phyloP scores from a whole-genome alignment of 192 early-diverging fungal species.

The Coemansia sp. region DNA sequence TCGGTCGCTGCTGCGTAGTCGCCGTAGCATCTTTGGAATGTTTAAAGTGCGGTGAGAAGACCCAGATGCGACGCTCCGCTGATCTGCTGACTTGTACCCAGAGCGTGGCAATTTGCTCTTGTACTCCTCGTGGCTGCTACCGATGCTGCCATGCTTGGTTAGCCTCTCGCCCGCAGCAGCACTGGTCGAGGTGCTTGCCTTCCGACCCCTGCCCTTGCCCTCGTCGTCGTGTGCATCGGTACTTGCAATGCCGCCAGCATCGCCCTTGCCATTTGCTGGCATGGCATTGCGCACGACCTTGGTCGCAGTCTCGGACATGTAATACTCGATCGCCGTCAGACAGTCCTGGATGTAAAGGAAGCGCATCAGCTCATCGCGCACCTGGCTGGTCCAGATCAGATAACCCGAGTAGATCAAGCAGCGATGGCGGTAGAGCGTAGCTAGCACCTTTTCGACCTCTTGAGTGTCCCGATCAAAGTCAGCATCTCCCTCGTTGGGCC shows the following conservation, averaged over 20 bases:
- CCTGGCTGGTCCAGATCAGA: slow-evolving; percentile 79
- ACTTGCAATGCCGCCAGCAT: not conserved
- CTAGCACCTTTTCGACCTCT: slow-evolving; percentile 50
- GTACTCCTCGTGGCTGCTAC: not conserved
- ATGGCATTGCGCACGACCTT: slow-evolving; percentile 71
- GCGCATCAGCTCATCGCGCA: slow-evolving; percentile 79
- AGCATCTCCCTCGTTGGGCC: slow-evolving; percentile 1
- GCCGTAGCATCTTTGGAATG: slow-evolving; percentile 33
- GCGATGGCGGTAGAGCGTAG: slow-evolving; percentile 63
- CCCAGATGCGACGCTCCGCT: slow-evolving; percentile 24
- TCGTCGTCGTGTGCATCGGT: not conserved
- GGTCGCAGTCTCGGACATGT: slow-evolving; percentile 77
- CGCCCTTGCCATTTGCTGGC: slow-evolving; percentile 7
- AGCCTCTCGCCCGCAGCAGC: not conserved
- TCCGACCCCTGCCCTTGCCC: not conserved
- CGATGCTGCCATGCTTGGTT: not conserved
- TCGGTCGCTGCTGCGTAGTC: slow-evolving; percentile 33
- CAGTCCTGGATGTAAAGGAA: slow-evolving; percentile 71
- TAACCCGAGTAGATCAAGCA: slow-evolving; percentile 84
- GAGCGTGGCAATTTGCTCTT: not conserved
- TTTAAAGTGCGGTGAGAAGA: slow-evolving; percentile 29
- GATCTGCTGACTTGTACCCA: slow-evolving; percentile 13
- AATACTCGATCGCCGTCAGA: slow-evolving; percentile 71
- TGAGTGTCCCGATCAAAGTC: slow-evolving; percentile 46
- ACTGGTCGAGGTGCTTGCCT: not conserved